A percentile compares a stretch with the other conserved stretches of the same genome.
Evolutionary conservation across 441 rosid genomes (phyloP).

Genomic region (Populus hybrid): DNA sequence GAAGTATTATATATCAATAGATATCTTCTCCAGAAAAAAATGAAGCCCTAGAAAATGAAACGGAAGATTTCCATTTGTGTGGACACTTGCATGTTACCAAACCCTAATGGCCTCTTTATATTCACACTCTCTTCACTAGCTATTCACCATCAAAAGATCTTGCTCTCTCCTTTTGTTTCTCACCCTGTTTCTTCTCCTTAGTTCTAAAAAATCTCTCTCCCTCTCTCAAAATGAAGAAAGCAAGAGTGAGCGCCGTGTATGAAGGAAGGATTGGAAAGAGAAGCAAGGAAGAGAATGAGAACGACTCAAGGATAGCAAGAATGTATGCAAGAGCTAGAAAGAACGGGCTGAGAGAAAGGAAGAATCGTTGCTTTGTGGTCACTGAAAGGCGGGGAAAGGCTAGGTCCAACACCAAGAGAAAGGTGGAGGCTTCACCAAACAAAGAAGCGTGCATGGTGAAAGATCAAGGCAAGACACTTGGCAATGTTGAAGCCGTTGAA

Average conservation of each 20-base stretch:
- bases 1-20: neutral
- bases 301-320: conserved; percentile 16
- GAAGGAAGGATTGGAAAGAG: conserved; percentile 15
- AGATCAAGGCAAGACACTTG: neutral
- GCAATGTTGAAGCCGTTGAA: neutral
- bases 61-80: neutral
- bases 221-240: conserved; percentile 15
- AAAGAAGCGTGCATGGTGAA: neutral
- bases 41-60: neutral
- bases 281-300: conserved; percentile 3
- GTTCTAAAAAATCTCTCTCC: neutral
- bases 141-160: neutral
- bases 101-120: neutral
- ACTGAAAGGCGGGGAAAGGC: neutral
- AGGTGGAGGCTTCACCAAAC: neutral
- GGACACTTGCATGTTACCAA: neutral
- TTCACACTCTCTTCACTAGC: neutral
- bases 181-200: neutral
- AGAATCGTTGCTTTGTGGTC: neutral
- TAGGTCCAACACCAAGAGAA: neutral
- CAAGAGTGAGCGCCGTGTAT: conserved; percentile 22
- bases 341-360: neutral
- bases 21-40: neutral
- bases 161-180: neutral
- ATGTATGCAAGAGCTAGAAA: conserved; percentile 20